A percentile compares a stretch with the other conserved stretches of the same genome.
Conservation (phyloP, 2,329 filamentous ascomycete species). For the Tolypocladium tropicale region DNA sequence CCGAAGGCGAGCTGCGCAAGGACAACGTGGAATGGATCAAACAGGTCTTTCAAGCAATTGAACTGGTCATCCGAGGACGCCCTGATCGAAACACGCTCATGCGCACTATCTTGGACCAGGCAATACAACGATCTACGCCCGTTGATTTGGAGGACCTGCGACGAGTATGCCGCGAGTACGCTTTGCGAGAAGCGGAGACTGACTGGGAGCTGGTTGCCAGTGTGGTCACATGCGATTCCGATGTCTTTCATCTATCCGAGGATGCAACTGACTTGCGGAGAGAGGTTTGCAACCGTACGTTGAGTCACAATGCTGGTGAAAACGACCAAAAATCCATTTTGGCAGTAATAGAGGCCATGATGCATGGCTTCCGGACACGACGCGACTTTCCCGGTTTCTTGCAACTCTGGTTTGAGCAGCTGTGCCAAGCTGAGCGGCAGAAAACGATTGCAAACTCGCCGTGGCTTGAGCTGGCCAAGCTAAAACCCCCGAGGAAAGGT, state of each 20-base stretch:
- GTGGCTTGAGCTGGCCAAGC: constrained; percentile 20
- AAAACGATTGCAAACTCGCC: constrained; percentile 16
- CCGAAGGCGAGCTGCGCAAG: constrained; percentile 19
- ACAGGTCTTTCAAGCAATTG: constrained; percentile 21
- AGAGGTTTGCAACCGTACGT: constrained; percentile 26
- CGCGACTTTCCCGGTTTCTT: constrained; percentile 36
- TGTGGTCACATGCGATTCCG: constrained; percentile 34
- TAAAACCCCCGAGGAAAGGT: constrained; percentile 7
- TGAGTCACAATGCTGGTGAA: constrained; percentile 8
- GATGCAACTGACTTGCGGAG: constrained; percentile 29
- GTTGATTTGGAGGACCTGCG: constrained; percentile 31
- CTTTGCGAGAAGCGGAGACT: constrained; percentile 19
- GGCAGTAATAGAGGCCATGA: constrained; percentile 30
- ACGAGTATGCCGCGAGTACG: constrained; percentile 31
- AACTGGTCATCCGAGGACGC: constrained; percentile 13
- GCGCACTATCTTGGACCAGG: constrained; percentile 19
- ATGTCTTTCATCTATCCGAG: constrained; percentile 31
- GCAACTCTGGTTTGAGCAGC: constrained; percentile 34
- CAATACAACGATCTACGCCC: constrained; percentile 16
- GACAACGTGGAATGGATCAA: constrained; percentile 28
- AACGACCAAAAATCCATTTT: constrained; percentile 13
- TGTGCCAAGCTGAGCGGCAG: constrained; percentile 23
- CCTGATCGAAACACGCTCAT: constrained; percentile 17
- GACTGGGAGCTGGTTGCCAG: constrained; percentile 33
- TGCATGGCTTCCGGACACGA: constrained; percentile 31